Conservation (phyloP, 2,329 filamentous ascomycete genomes). For the Aspergillus flavus region DNA sequence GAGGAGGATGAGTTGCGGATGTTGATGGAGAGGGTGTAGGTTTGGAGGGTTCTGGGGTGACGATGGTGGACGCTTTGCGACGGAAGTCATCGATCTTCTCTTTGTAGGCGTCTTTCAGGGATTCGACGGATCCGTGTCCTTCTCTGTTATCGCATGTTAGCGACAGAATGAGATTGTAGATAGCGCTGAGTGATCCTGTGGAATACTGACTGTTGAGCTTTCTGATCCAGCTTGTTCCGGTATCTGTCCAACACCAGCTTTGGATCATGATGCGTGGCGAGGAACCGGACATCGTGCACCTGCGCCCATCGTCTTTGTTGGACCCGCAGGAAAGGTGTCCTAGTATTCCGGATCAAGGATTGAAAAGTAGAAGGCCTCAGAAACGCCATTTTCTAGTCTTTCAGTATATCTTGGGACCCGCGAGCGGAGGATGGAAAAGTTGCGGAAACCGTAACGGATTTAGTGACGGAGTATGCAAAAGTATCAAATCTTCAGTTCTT, state of each 20-base stretch:
- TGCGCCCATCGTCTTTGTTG: constrained; percentile 83
- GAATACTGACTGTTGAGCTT: constrained; percentile 66
- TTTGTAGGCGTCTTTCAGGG: constrained; percentile 77
- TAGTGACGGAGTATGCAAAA: too few relatives aligned
- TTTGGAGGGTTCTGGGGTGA: constrained; percentile 48
- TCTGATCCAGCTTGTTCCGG: constrained; percentile 77
- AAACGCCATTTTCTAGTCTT: constrained; percentile 50
- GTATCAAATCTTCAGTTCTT: too few relatives aligned
- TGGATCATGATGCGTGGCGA: constrained; percentile 73
- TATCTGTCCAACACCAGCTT: constrained; percentile 78
- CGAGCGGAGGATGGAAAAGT: not conserved
- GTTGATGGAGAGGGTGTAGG: constrained; percentile 39
- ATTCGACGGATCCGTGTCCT: constrained; percentile 61
- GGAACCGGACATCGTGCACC: constrained; percentile 88
- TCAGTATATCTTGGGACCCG: not conserved
- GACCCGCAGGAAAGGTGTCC: constrained; percentile 30
- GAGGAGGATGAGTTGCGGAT: constrained; percentile 38
- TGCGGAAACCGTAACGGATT: not conserved
- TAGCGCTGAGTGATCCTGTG: not conserved
- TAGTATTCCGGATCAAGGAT: constrained; percentile 41
- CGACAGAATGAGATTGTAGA: constrained; percentile 11
- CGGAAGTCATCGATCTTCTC: constrained; percentile 77
- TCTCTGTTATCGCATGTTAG: constrained; percentile 45
- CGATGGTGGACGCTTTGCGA: constrained; percentile 63
- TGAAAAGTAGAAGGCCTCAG: constrained; percentile 54